A percentile compares a stretch with the other conserved stretches of the same genome.
phyloP scores from a whole-genome alignment of 805 yeast genomes.

The Candida andamanensis region DNA sequence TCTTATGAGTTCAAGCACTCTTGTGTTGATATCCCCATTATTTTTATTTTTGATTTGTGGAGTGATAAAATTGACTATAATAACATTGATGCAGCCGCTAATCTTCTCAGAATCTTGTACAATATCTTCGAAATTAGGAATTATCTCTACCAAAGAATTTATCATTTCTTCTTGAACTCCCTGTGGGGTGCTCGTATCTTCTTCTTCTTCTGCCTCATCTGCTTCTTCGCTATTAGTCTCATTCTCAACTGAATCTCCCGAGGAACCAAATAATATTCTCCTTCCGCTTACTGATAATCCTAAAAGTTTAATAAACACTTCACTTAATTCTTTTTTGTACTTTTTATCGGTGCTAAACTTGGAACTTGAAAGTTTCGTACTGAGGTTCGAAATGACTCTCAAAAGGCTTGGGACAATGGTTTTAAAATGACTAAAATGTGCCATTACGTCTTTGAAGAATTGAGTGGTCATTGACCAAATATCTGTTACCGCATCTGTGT shows the following conservation, averaged over 20 bases:
- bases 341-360: constrained; percentile 60
- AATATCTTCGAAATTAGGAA: constrained; percentile 33
- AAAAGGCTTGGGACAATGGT: constrained; percentile 49
- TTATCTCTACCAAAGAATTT: constrained; percentile 27
- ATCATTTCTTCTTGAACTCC: constrained; percentile 41
- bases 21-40: constrained; percentile 31
- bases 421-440: constrained; percentile 44
- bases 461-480: constrained; percentile 56
- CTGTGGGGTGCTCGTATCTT: constrained; percentile 8
- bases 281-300: constrained; percentile 12
- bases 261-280: constrained; percentile 6
- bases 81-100: constrained; percentile 23
- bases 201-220: no score
- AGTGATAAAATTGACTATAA: constrained; percentile 48
- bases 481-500: constrained; percentile 74
- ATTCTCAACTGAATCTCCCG: constrained; percentile 4
- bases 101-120: constrained; percentile 57
- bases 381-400: constrained; percentile 46
- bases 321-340: constrained; percentile 51
- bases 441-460: constrained; percentile 56
- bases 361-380: constrained; percentile 51
- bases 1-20: constrained; percentile 43
- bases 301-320: constrained; percentile 28
- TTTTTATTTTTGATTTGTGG: constrained; percentile 49
- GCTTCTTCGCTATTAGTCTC: constrained; percentile 10